Evolutionary conservation across 2,329 filamentous ascomycete species (phyloP).

Genomic region (Neonectria neomacrospora): DNA sequence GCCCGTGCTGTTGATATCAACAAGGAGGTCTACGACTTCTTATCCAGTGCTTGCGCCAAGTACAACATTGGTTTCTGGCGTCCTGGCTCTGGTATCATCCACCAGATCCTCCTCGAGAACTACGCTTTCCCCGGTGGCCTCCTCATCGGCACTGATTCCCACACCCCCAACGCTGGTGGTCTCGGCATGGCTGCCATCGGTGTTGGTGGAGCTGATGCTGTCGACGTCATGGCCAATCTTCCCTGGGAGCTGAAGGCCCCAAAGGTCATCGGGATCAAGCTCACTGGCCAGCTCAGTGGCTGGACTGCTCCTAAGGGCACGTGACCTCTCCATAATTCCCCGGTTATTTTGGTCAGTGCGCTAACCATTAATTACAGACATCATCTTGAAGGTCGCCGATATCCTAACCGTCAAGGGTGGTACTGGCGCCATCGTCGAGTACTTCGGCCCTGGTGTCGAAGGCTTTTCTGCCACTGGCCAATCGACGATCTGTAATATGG

Average conservation of each 20-base stretch:
- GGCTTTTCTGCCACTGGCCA: slow-evolving; percentile 85
- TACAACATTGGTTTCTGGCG: slow-evolving; percentile 99
- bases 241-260: slow-evolving; percentile 99
- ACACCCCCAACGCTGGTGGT: slow-evolving; percentile 97
- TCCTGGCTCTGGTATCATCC: slow-evolving; percentile 98
- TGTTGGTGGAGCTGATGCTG: slow-evolving; percentile 97
- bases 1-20: slow-evolving; percentile 91
- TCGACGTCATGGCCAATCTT: slow-evolving; percentile 97
- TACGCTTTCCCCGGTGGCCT: slow-evolving; percentile 99
- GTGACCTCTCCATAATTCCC: slow-evolving; percentile 42
- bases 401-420: slow-evolving; percentile 98
- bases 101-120: slow-evolving; percentile 98
- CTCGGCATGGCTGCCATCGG: slow-evolving; percentile 94
- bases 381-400: slow-evolving; percentile 97
- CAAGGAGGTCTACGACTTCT: slow-evolving; percentile 99
- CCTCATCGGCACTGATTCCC: slow-evolving; percentile 96
- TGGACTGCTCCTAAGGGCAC: slow-evolving; percentile 94
- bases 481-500: slow-evolving; percentile 80
- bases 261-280: slow-evolving; percentile 95
- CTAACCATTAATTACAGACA: slow-evolving; percentile 65
- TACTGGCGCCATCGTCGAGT: slow-evolving; percentile 90
- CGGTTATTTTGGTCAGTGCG: background rate
- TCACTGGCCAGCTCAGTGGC: slow-evolving; percentile 88
- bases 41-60: slow-evolving; percentile 93
- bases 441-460: slow-evolving; percentile 72